Evolutionary conservation across 768 basidiomycete genomes (phyloP).

Genomic region (Pseudohyphozyma bogoriensis): DNA sequence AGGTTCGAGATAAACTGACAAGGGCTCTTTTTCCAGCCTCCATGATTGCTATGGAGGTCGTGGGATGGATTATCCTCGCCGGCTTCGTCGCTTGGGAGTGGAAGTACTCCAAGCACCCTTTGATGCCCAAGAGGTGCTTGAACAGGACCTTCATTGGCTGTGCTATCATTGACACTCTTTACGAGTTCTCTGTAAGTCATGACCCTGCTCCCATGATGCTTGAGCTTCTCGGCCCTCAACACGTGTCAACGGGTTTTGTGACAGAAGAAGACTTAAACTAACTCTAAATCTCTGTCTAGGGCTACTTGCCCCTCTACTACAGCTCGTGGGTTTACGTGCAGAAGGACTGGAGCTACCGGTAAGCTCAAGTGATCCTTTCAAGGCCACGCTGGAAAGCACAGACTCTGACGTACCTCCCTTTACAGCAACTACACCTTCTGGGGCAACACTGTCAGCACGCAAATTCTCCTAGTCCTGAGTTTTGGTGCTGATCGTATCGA

Average conservation of each 20-base stretch:
- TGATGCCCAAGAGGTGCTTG: conserved; percentile 6
- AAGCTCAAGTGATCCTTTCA: too few species aligned
- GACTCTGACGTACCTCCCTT: too few species aligned
- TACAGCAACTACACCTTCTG: neutral
- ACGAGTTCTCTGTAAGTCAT: conserved; percentile 1
- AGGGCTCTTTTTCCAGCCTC: neutral
- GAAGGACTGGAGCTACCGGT: neutral
- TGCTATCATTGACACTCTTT: conserved; percentile 8
- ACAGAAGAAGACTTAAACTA: too few species aligned
- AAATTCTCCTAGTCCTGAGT: too few species aligned
- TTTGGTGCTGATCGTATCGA: too few species aligned
- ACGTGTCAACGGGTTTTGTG: too few species aligned
- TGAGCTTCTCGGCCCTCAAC: too few species aligned
- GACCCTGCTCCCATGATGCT: neutral
- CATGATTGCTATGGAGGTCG: conserved; percentile 35
- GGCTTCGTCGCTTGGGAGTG: conserved; percentile 1
- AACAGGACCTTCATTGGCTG: conserved; percentile 12
- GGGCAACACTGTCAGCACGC: neutral
- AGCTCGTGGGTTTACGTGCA: neutral
- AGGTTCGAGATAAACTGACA: too few species aligned
- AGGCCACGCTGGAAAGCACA: too few species aligned
- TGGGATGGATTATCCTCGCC: too few species aligned
- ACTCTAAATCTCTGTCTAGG: too few species aligned
- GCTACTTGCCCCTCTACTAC: neutral
- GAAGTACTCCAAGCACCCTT: conserved; percentile 5